Evolutionary conservation across 768 basidiomycete genomes (phyloP), one percentile per base, ranked within the genome.

Genomic region (Infundibulicybe gibba): DNA sequence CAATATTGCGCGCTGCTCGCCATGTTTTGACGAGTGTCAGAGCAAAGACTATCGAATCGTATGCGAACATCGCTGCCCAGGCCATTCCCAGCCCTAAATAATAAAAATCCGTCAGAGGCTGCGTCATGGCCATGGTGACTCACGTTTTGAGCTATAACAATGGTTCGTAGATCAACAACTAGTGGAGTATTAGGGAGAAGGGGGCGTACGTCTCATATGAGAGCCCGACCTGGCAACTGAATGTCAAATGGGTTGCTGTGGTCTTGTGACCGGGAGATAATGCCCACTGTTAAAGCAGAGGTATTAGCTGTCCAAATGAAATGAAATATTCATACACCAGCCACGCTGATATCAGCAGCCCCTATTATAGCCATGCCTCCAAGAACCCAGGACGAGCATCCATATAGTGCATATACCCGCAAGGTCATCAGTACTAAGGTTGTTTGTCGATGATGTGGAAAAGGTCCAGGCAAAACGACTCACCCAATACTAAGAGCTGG

Each of bases 1-100:
- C 48, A 44, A 25, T 25, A 25, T 62, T 62, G 44, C 49, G 56
- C 42, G 69, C 52, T 9, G 61, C 59, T 44, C 54, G 68, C 62
- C 61, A 69, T 3, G 77, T 76, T 56, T 74, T 77, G 54, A 56
- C 53, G 14, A 80, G 40, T 0, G 76, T 81, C 16, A 81, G 60
- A 17, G 50, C 48, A 48, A 80, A 77, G 11, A 81, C 60, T 15
- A 76, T 59, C 0, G 64, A 46, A 53, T 83, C 80, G 49, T 72
- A 79, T 1, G 68, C 52, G 45, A 77, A 74, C 3, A 79, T 65
- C 1, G 75, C 71, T 52, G 78, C 77, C 77, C 79, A 81, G 15
- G 75, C 63, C 6, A 49, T 54, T 6, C 68, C 68, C 25, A 70
- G 44, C 19, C 58, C 70, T 71, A 21, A 12, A 37, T 1, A 30